Conservation (phyloP, 148 eudicot species). For the Diospyros kaki region DNA sequence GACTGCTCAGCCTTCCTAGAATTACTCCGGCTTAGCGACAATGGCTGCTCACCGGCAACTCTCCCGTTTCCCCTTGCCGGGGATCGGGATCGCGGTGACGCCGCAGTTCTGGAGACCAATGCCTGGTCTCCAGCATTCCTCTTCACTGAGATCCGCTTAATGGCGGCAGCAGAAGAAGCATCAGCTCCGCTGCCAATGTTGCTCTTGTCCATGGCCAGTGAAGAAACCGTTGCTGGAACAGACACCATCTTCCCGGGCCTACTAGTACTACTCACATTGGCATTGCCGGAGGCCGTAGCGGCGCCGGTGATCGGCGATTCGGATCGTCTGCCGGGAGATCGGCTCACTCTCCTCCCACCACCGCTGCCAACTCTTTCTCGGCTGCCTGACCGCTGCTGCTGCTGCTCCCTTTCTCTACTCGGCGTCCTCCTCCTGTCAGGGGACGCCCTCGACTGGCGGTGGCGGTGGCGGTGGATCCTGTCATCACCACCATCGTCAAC, state of each 20-base stretch:
- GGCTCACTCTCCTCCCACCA: conserved; percentile 69
- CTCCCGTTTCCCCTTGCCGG: conserved; percentile 33
- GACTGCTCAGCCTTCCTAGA: conserved; percentile 84
- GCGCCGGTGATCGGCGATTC: conserved; percentile 53
- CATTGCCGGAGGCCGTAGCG: conserved; percentile 16
- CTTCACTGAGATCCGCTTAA: conserved; percentile 80
- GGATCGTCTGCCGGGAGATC: conserved; percentile 81
- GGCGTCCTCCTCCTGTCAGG: conserved; percentile 54
- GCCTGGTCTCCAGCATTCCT: conserved; percentile 48
- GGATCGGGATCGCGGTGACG: conserved; percentile 49
- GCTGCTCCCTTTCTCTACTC: conserved; percentile 68
- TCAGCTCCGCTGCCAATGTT: conserved; percentile 24
- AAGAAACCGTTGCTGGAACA: conserved; percentile 79
- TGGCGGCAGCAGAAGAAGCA: conserved; percentile 16
- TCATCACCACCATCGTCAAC: conserved; percentile 23
- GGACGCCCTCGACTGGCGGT: conserved; percentile 35
- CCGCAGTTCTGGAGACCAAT: conserved; percentile 22
- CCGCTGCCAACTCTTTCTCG: conserved; percentile 42
- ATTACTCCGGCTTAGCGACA: conserved; percentile 66
- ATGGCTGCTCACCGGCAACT: conserved; percentile 22
- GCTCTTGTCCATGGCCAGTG: conserved; percentile 54
- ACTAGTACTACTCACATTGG: neutral
- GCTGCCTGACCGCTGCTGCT: conserved; percentile 50
- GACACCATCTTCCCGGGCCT: conserved; percentile 88
- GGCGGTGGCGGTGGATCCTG: conserved; percentile 25